Evolutionary conservation across 352 stramenopile genomes (phyloP).

Genomic region (Phytophthora pseudosyringae): DNA sequence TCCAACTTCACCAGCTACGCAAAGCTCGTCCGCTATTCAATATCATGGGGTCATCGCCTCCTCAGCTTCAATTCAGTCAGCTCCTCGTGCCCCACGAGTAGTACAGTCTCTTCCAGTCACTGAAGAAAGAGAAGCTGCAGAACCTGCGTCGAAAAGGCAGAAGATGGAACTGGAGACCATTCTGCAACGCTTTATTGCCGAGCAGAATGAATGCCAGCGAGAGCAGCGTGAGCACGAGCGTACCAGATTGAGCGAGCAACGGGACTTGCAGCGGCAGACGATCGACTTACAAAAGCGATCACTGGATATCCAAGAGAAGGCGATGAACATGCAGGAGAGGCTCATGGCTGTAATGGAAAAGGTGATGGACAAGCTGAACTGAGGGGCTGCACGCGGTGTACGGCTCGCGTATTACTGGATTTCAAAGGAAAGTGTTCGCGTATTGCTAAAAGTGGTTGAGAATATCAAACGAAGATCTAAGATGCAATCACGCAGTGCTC

Average conservation of each 20-base stretch:
- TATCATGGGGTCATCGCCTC: background rate
- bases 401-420: no score
- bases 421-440: no score
- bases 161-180: constrained; percentile 20
- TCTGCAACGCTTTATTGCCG: constrained; percentile 22
- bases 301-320: constrained; percentile 36
- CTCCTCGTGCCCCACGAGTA: background rate
- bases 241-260: constrained; percentile 16
- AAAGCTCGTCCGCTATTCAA: background rate
- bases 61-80: background rate
- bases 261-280: constrained; percentile 30
- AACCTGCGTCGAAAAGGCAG: constrained; percentile 25
- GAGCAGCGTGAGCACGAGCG: constrained; percentile 19
- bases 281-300: constrained; percentile 30
- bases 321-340: constrained; percentile 33
- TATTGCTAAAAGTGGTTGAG: no score
- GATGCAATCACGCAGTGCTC: no score
- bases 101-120: background rate
- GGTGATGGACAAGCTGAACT: constrained; percentile 36
- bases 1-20: background rate
- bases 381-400: background rate
- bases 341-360: constrained; percentile 39
- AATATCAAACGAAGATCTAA: no score
- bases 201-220: constrained; percentile 25
- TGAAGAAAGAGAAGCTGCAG: background rate